Base-by-base conservation (phyloP, 345 rosid genomes). In the Euphorbia tirucalli region DNA sequence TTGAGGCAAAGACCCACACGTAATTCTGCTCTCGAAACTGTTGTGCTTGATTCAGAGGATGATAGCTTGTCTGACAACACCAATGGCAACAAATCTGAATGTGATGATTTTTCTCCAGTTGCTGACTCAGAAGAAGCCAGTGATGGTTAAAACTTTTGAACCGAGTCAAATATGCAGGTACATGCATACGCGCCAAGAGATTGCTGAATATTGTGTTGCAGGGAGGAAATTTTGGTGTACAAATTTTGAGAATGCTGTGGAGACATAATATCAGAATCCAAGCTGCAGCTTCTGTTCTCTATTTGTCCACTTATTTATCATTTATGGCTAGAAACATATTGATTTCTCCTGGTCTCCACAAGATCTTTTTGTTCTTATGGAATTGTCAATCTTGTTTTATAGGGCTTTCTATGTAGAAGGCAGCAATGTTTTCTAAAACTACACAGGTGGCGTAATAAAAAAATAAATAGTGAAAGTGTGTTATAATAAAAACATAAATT, bases 1-100 rank as follows among this genome's bases (percentile, higher is more conserved):
- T 62, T 80, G 79, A 83, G 93, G 78, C 92, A 88, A 73, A 86
- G 93, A 74, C 80, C 87, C 27, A 75, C 71, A 0, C 77, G 74
- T 35, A 88, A 84, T 85, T 80, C 89, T 66, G 90, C 92, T 49
- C 74, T 87, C 44, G 85, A 84, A 61, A 32, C 31, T 19, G 25
- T 21, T 10, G 68, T 79, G 46, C 76, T 71, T 9, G 83, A 83
- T 76, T 85, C 84, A 49, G 88, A 80, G n/a, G 82, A 82, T 56
- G 87, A 81, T 73, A 71, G 37, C 54, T 52, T 60, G 18, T 41
- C 68, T 3, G 50, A 72, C 41, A 56, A 63, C 1, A 50, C 66
- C 8, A 56, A 64, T 63, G 69, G 68, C 11, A 61, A 48, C 54
- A 61, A 50, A 73, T 82, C 57, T 8, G 69, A 49, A 28, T 48